Evolutionary conservation across 2,329 filamentous ascomycete species (phyloP).

Genomic region (Ophiocordyceps camponoti-saundersi): DNA sequence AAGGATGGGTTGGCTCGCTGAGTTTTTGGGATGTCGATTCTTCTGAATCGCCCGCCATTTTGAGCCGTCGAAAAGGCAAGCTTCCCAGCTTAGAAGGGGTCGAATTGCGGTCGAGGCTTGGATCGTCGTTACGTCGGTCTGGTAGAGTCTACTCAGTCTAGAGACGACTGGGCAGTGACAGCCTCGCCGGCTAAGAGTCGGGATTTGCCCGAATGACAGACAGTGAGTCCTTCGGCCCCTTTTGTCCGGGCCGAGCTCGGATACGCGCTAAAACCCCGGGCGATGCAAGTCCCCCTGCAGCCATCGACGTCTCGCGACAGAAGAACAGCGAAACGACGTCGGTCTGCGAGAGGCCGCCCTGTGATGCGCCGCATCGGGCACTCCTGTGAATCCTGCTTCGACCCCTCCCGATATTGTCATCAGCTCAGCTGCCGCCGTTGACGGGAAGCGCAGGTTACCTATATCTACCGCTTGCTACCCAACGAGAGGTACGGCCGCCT

Average conservation of each 20-base stretch:
- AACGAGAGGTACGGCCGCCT: not conserved
- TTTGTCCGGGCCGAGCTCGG: not conserved
- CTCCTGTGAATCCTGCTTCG: not conserved
- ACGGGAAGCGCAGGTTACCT: not conserved
- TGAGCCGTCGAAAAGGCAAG: not conserved
- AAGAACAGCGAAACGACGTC: not conserved
- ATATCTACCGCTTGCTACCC: not conserved
- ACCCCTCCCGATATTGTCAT: not conserved
- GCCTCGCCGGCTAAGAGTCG: not conserved
- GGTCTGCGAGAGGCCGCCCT: not conserved
- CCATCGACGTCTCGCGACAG: not conserved
- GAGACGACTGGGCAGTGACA: not conserved
- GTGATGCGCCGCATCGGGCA: not conserved
- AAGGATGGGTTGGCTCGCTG: not conserved
- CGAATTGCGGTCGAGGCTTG: not conserved
- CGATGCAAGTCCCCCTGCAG: not conserved
- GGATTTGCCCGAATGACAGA: not conserved
- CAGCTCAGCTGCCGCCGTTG: not conserved
- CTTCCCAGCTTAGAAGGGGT: not conserved
- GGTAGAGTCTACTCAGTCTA: too few species aligned
- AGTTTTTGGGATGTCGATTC: not conserved
- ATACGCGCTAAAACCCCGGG: not conserved
- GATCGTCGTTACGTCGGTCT: not conserved
- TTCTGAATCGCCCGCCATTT: not conserved
- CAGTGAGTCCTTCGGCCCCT: not conserved